Evolutionary conservation across 768 basidiomycete species (phyloP), one percentile per base, ranked within the genome.

Genomic region (Pleurotus ostreatus): DNA sequence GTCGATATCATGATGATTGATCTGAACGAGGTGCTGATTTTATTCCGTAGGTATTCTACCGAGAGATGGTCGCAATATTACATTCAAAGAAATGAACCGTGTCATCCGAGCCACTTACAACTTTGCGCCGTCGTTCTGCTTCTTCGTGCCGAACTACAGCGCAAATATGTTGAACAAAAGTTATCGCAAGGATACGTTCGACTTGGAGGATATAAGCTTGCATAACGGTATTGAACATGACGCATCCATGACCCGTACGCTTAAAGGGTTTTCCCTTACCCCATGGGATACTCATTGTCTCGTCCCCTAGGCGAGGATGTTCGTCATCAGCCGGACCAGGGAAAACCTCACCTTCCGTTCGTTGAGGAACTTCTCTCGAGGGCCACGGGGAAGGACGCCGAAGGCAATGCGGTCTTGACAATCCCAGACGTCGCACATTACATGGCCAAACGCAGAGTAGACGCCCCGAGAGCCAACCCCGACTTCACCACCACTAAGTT

Each of bases 211-310:
- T 34, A 74, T 92, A 41, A 81, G 81, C 63, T 64, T 86, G 11
- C 90, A 92, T 67, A 90, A 89, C 58, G 83, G 85, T 5, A 89
- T 89, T 55, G 87, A 88, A 60, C 85, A 88, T 61, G 85, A 88
- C 62, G 85, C 72, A 0, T 86, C 84, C 0, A 70, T 88, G 18
- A 74, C 77, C 13, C 76, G 86, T 86, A 66, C 46, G 81, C 76
- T 76, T 59, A 61, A 57, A 9, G 78, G 78, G 1, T 12, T 59
- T 34, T 30, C 3, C 13, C 6, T 18, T 20, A 16, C 45, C 47
- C 16, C 38, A 30, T 37, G 25, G 9, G 38, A 30, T 40, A 8
- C 16, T 12, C 18, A 74, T 69, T 57, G 53, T 77, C 45, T 74
- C 75, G 59, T 70, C 70, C 12, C 9, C 34, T 39, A 86, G 84